Percentiles rank a stretch among this genome's conserved stretches.
phyloP scores from a whole-genome alignment of 176 grass and related monocot species.

The Paspalum notatum region DNA sequence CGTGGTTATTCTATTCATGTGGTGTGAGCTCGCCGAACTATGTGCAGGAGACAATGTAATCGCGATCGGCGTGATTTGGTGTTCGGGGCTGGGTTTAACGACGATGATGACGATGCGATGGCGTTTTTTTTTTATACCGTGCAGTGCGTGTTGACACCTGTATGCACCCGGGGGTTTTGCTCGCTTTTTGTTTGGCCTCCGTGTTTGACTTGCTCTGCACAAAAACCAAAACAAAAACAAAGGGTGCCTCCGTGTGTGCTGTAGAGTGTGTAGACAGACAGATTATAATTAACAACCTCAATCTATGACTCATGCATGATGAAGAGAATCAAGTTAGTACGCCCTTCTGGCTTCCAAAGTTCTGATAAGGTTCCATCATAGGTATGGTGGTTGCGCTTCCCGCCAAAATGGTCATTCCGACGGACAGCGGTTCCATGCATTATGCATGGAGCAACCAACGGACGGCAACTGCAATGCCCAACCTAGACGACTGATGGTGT shows the following conservation, averaged over 20 bases:
- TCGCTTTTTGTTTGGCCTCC: background rate
- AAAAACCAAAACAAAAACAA: too few relatives aligned
- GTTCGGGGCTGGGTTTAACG: background rate
- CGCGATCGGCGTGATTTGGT: background rate
- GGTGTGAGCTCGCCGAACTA: conserved; percentile 1
- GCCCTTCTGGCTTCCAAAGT: background rate
- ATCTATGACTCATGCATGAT: conserved; percentile 34
- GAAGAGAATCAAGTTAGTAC: conserved; percentile 21
- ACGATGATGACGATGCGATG: background rate
- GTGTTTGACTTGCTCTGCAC: conserved; percentile 14
- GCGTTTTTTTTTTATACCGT: background rate
- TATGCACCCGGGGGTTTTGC: background rate
- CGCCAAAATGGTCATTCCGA: background rate
- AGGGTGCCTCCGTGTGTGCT: too few relatives aligned
- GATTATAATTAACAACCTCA: conserved; percentile 23
- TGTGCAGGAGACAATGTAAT: background rate
- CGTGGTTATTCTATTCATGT: conserved; percentile 6
- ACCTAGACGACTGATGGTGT: background rate
- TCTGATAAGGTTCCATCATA: background rate
- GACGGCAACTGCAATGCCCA: background rate
- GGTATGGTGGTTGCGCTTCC: background rate
- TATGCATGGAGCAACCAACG: background rate
- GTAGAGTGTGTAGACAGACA: too few relatives aligned
- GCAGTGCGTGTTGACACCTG: background rate
- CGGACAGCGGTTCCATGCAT: background rate